These are phyloP conservation scores for Hemileccinum rubropunctum DNA, from an alignment of 768 basidiomycete genomes.

Conservation along the genomic window DNA sequence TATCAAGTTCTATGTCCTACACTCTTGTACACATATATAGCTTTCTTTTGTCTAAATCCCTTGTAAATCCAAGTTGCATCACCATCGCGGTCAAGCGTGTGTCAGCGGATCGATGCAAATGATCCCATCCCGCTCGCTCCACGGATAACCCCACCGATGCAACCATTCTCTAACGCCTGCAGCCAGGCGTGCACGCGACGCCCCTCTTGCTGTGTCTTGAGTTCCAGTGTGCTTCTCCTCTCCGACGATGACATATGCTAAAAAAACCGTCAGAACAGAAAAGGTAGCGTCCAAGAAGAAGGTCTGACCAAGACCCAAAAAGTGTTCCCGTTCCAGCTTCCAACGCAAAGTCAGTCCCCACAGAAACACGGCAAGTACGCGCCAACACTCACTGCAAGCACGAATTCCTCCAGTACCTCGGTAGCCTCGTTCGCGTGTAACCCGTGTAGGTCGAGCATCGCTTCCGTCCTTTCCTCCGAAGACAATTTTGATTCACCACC, in stretches of 20 bases:
- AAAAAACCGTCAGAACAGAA: slow-evolving; percentile 9
- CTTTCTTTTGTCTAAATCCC: slow-evolving; percentile 9
- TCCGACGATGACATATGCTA: slow-evolving; percentile 88
- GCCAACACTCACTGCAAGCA: slow-evolving; percentile 67
- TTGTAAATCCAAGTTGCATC: slow-evolving; percentile 5
- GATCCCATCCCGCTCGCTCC: slow-evolving; percentile 89
- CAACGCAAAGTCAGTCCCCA: slow-evolving; percentile 14
- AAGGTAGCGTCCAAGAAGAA: slow-evolving; percentile 19
- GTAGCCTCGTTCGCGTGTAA: slow-evolving; percentile 92
- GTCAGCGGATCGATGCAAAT: slow-evolving; percentile 86
- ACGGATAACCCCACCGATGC: slow-evolving; percentile 93
- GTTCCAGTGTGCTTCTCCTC: slow-evolving; percentile 95
- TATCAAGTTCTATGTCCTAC: slow-evolving; percentile 8
- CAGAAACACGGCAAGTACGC: neutral
- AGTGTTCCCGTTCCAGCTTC: slow-evolving; percentile 85
- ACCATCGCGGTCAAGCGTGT: slow-evolving; percentile 39
- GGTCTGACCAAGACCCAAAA: slow-evolving; percentile 73
- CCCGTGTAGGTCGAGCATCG: slow-evolving; percentile 86
- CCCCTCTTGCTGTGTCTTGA: slow-evolving; percentile 79
- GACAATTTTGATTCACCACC: slow-evolving; percentile 57
- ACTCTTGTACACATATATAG: neutral
- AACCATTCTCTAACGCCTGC: slow-evolving; percentile 89
- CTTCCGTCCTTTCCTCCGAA: slow-evolving; percentile 89
- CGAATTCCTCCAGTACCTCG: slow-evolving; percentile 85
- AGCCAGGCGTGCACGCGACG: slow-evolving; percentile 79